phyloP scores from a whole-genome alignment of 768 basidiomycete genomes.

The Peribolospora baueri region DNA sequence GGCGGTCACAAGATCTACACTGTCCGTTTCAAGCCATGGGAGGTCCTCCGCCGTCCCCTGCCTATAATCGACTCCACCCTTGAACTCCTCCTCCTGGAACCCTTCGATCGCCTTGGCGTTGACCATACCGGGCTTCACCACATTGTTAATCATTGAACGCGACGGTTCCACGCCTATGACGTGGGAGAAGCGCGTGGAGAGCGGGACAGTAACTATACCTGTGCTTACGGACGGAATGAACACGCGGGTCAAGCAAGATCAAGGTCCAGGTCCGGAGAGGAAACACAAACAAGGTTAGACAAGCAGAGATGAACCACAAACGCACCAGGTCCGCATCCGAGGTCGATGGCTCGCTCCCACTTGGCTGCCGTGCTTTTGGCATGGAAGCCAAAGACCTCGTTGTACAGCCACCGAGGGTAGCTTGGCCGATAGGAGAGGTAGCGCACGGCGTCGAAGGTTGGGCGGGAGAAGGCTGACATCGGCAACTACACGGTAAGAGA shows the following conservation, averaged over 20 bases:
- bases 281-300: too few species aligned
- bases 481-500: too few species aligned
- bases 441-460: conserved; percentile 37
- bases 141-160: conserved; percentile 39
- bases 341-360: too few species aligned
- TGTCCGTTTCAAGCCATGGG: conserved; percentile 25
- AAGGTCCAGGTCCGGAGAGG: background rate
- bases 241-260: conserved; percentile 5
- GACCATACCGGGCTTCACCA: conserved; percentile 32
- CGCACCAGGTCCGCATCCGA: too few species aligned
- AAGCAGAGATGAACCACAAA: too few species aligned
- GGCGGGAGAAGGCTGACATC: conserved; percentile 57
- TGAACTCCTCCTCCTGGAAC: conserved; percentile 3
- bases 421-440: conserved; percentile 40
- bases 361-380: background rate
- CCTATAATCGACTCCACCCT: conserved; percentile 18
- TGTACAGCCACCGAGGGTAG: background rate
- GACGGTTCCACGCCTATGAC: conserved; percentile 56
- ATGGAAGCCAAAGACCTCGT: background rate
- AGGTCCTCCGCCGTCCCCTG: conserved; percentile 34
- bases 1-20: conserved; percentile 42
- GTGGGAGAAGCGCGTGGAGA: conserved; percentile 30
- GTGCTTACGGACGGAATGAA: background rate
- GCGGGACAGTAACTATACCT: conserved; percentile 47
- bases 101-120: conserved; percentile 18